A percentile compares a stretch with the other conserved stretches of the same genome.
phyloP scores from a whole-genome alignment of 2,329 filamentous ascomycete species.

The Raffaelea ambrosiae region DNA sequence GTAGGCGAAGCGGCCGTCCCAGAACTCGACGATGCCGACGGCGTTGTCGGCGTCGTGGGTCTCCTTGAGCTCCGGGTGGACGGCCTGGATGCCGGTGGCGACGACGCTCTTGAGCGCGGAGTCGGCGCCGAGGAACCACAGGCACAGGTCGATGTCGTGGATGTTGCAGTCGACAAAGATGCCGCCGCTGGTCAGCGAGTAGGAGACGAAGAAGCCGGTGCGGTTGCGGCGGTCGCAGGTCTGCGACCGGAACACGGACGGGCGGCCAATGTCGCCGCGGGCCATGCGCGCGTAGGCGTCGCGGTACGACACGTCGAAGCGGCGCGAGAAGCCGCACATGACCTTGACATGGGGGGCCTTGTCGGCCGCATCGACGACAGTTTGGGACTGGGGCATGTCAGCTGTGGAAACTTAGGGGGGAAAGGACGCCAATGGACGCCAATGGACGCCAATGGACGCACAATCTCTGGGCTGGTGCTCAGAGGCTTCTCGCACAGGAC shows the following conservation, averaged over 20 bases:
- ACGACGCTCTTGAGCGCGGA: neutral
- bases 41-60: conserved; percentile 5
- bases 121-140: conserved; percentile 5
- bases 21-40: conserved; percentile 6
- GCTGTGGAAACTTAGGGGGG: no score
- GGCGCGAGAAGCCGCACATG: conserved; percentile 6
- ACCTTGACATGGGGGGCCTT: neutral
- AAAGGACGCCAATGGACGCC: no score
- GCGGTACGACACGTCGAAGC: conserved; percentile 4
- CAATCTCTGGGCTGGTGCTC: neutral
- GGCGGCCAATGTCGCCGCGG: neutral
- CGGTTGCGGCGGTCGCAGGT: conserved; percentile 5
- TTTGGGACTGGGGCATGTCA: neutral
- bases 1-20: conserved; percentile 2
- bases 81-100: neutral
- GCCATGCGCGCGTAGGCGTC: conserved; percentile 1
- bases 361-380: neutral
- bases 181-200: neutral
- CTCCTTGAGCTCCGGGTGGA: conserved; percentile 1
- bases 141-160: conserved; percentile 5
- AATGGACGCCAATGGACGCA: neutral
- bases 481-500: conserved; percentile 6
- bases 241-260: conserved; percentile 4
- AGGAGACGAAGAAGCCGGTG: conserved; percentile 2
- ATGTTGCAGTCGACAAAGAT: conserved; percentile 8